Percentiles rank a stretch among this genome's conserved stretches.
Evolutionary conservation across 768 basidiomycete genomes (phyloP).

Genomic region (Tricholoma furcatifolium): DNA sequence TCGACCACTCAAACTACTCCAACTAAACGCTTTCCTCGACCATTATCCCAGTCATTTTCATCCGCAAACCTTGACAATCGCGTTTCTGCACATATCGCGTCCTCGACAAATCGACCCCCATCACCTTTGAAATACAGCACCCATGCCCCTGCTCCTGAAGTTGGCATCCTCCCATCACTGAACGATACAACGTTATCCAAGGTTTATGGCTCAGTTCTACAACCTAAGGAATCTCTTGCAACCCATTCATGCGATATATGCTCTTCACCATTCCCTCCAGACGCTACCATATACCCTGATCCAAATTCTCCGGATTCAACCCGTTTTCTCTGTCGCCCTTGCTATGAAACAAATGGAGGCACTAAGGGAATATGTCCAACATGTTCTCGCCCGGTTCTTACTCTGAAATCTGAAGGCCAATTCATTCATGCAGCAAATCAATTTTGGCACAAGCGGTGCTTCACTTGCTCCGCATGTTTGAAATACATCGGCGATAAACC

Average conservation of each 20-base stretch:
- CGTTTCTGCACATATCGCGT: slow-evolving; percentile 58
- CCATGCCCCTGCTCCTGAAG: slow-evolving; percentile 52
- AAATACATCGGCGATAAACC: slow-evolving; percentile 73
- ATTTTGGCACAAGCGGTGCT: slow-evolving; percentile 84
- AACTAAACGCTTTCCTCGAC: slow-evolving; percentile 51
- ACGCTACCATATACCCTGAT: slow-evolving; percentile 85
- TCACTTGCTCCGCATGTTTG: slow-evolving; percentile 70
- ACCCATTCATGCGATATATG: slow-evolving; percentile 72
- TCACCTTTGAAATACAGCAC: slow-evolving; percentile 57
- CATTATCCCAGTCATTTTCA: slow-evolving; percentile 31
- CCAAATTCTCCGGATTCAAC: slow-evolving; percentile 39
- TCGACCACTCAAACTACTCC: slow-evolving; percentile 25
- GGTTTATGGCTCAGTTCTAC: slow-evolving; percentile 82
- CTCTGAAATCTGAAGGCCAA: slow-evolving; percentile 73
- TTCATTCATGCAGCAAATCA: slow-evolving; percentile 70
- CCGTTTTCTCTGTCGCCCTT: slow-evolving; percentile 74
- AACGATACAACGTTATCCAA: slow-evolving; percentile 66
- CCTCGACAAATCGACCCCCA: slow-evolving; percentile 47
- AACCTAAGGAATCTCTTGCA: slow-evolving; percentile 71
- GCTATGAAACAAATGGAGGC: slow-evolving; percentile 71
- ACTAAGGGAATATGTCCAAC: slow-evolving; percentile 71
- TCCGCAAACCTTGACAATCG: slow-evolving; percentile 39
- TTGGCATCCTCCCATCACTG: slow-evolving; percentile 59
- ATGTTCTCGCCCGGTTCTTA: slow-evolving; percentile 71
- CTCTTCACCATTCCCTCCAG: slow-evolving; percentile 64